A percentile compares a stretch with the other conserved stretches of the same genome.
Conservation (phyloP, 371 early-diverging fungal genomes). For the Rhizopus microsporus region DNA sequence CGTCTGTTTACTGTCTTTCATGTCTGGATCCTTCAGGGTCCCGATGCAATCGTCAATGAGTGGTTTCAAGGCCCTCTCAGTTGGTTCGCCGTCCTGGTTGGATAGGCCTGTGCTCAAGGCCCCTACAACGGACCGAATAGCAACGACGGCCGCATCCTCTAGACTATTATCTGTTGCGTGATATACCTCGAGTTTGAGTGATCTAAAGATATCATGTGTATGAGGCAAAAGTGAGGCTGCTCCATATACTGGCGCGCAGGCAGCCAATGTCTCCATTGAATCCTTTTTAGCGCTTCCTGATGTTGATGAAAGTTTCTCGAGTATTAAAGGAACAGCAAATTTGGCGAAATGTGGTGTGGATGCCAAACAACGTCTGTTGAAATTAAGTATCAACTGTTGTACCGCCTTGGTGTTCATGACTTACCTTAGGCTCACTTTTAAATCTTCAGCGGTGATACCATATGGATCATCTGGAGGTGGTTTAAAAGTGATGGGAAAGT, state of each 20-base stretch:
- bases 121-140: slow-evolving; percentile 62
- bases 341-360: slow-evolving; percentile 76
- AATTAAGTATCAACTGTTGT: neutral
- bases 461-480: slow-evolving; percentile 93
- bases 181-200: slow-evolving; percentile 71
- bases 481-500: slow-evolving; percentile 98
- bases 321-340: slow-evolving; percentile 81
- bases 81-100: slow-evolving; percentile 38
- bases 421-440: slow-evolving; percentile 75
- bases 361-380: slow-evolving; percentile 61
- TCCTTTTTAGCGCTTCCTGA: slow-evolving; percentile 91
- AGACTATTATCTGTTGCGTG: slow-evolving; percentile 68
- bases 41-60: slow-evolving; percentile 68
- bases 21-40: slow-evolving; percentile 70
- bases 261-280: slow-evolving; percentile 82
- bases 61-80: slow-evolving; percentile 63
- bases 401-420: slow-evolving; percentile 9
- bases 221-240: slow-evolving; percentile 60
- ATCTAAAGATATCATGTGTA: slow-evolving; percentile 67
- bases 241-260: slow-evolving; percentile 78
- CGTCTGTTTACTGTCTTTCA: slow-evolving; percentile 70
- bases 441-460: slow-evolving; percentile 89
- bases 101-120: slow-evolving; percentile 47
- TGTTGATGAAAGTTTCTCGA: slow-evolving; percentile 87
- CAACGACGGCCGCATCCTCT: slow-evolving; percentile 60